Conservation (phyloP, 2,329 filamentous ascomycete genomes). For the Neonectria coccinea region DNA sequence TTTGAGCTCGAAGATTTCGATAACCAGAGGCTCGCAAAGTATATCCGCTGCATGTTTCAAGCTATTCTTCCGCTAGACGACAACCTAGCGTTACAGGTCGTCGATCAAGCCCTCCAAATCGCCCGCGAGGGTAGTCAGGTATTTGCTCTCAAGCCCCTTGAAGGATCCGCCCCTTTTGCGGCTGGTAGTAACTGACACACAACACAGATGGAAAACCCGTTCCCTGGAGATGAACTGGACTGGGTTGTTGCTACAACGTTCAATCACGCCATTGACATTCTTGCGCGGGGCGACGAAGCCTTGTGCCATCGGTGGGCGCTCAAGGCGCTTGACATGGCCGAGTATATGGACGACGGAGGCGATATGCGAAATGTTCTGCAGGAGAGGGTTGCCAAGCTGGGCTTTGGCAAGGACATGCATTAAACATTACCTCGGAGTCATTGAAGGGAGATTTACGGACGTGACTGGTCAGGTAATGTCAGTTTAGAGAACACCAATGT, state of each 20-base stretch:
- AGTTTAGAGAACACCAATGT: not conserved
- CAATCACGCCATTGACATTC: constrained; percentile 78
- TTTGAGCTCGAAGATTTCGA: constrained; percentile 69
- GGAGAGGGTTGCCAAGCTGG: constrained; percentile 57
- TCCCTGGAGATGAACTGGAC: constrained; percentile 76
- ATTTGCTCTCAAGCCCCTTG: constrained; percentile 12
- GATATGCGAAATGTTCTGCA: constrained; percentile 58
- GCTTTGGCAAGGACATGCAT: constrained; percentile 32
- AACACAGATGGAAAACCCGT: constrained; percentile 56
- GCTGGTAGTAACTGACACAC: constrained; percentile 10
- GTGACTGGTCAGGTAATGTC: not conserved
- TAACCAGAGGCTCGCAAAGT: constrained; percentile 73
- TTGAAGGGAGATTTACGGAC: not conserved
- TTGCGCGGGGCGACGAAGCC: constrained; percentile 65
- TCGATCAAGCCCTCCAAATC: constrained; percentile 71
- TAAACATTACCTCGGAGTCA: not conserved
- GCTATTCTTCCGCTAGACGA: constrained; percentile 70
- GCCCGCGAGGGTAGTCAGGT: constrained; percentile 64
- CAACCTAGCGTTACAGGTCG: constrained; percentile 66
- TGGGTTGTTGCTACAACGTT: constrained; percentile 79
- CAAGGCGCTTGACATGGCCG: constrained; percentile 71
- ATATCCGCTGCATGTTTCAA: constrained; percentile 82
- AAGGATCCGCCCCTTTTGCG: not conserved
- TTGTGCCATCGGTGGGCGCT: constrained; percentile 71
- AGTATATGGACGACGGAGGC: constrained; percentile 67